phyloP scores from a whole-genome alignment of 345 rosid genomes.

The Mallotus nudiflorus region DNA sequence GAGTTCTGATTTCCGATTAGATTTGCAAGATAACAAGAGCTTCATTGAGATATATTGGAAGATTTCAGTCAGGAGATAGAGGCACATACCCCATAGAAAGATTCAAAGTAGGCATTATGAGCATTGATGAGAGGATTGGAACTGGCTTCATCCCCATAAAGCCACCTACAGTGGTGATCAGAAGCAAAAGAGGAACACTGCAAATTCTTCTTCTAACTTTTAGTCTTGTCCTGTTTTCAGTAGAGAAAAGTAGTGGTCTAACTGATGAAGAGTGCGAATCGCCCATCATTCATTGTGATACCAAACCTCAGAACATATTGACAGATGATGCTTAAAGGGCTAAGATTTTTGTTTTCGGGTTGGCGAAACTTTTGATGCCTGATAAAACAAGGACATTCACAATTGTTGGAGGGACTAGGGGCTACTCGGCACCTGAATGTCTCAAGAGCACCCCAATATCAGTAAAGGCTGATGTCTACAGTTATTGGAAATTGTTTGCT shows the following conservation, averaged over 20 bases:
- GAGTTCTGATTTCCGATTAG: background rate
- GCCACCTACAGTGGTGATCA: background rate
- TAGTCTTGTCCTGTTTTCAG: background rate
- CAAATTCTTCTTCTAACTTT: background rate
- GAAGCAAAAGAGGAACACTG: background rate
- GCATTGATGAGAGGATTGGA: background rate
- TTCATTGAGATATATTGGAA: background rate
- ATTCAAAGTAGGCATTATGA: background rate
- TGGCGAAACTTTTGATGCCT: conserved; percentile 27
- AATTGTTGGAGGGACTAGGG: conserved; percentile 33
- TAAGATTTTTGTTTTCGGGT: conserved; percentile 31
- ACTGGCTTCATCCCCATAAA: background rate
- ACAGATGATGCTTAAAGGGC: conserved; percentile 15
- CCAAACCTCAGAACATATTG: conserved; percentile 30
- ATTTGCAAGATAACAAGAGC: conserved; percentile 15
- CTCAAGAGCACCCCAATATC: conserved; percentile 11
- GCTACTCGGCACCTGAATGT: conserved; percentile 34
- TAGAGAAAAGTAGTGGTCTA: background rate
- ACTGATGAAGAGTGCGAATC: conserved; percentile 21
- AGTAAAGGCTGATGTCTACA: conserved; percentile 28
- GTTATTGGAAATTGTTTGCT: conserved; percentile 23
- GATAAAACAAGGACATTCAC: conserved; percentile 30
- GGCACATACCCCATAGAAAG: no score
- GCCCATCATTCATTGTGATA: conserved; percentile 25
- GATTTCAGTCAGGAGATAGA: background rate